These are phyloP conservation scores for Talaromyces nanjingensis DNA, from an alignment of 495 filamentous ascomycete species.

Conservation along the genomic window DNA sequence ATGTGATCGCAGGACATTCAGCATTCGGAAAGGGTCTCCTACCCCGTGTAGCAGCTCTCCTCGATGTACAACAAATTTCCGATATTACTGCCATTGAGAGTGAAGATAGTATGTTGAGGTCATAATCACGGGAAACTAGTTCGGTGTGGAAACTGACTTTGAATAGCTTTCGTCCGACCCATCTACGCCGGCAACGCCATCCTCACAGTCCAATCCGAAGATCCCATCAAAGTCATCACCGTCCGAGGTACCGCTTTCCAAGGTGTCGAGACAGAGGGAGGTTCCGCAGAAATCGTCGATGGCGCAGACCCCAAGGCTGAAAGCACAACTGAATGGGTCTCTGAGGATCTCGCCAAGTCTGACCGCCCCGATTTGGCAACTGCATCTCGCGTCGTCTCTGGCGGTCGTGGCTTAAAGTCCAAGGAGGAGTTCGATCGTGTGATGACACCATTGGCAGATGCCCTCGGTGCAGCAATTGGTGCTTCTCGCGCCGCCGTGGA, in stretches of 20 bases:
- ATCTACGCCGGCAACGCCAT: slow-evolving; percentile 98
- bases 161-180: slow-evolving; percentile 76
- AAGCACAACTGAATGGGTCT: slow-evolving; percentile 76
- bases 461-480: slow-evolving; percentile 87
- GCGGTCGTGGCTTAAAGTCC: slow-evolving; percentile 89
- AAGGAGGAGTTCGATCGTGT: slow-evolving; percentile 93
- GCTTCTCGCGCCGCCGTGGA: slow-evolving; percentile 93
- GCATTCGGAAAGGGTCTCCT: slow-evolving; percentile 95
- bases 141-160: background rate
- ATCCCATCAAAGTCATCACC: slow-evolving; percentile 81
- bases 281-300: slow-evolving; percentile 40
- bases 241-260: slow-evolving; percentile 88
- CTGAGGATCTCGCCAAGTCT: slow-evolving; percentile 85
- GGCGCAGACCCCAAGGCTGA: slow-evolving; percentile 55
- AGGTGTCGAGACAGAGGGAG: slow-evolving; percentile 40
- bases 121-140: background rate
- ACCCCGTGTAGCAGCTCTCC: slow-evolving; percentile 88
- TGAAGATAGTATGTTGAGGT: slow-evolving; percentile 62
- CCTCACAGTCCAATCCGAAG: slow-evolving; percentile 87
- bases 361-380: slow-evolving; percentile 94
- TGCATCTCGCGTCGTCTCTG: slow-evolving; percentile 82
- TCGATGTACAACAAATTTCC: slow-evolving; percentile 88
- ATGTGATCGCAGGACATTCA: slow-evolving; percentile 83
- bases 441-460: slow-evolving; percentile 86
- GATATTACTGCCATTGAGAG: slow-evolving; percentile 82